Evolutionary conservation across 257 asterid genomes (phyloP).

Genomic region (Solanum sejunctum): DNA sequence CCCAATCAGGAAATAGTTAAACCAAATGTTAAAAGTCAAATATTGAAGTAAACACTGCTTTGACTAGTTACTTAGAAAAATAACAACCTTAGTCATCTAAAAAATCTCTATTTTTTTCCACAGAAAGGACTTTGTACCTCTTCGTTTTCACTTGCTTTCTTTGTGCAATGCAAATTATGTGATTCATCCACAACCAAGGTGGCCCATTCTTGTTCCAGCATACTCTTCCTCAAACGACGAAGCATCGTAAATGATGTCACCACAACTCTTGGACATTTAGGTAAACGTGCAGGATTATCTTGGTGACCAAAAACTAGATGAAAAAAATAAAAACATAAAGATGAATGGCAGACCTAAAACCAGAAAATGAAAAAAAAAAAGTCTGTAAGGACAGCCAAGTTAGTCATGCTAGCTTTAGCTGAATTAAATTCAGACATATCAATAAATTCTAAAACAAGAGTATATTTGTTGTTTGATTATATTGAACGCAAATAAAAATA

Average conservation of each 20-base stretch:
- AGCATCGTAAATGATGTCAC: conserved; percentile 87
- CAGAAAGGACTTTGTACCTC: conserved; percentile 36
- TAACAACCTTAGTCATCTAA: background rate
- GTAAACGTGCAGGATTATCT: conserved; percentile 67
- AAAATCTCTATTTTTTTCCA: background rate
- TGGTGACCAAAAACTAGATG: conserved; percentile 66
- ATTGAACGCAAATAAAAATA: background rate
- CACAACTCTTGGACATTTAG: conserved; percentile 62
- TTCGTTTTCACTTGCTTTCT: conserved; percentile 54
- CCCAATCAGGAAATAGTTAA: background rate
- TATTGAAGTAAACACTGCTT: background rate
- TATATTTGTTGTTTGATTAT: background rate
- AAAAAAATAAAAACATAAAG: background rate
- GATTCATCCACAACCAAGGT: conserved; percentile 87
- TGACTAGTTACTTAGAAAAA: background rate
- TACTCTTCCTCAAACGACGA: conserved; percentile 59
- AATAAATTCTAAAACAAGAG: background rate
- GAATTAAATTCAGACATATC: background rate
- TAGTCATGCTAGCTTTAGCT: background rate
- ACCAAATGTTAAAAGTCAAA: background rate
- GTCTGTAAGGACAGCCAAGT: background rate
- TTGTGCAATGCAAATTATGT: conserved; percentile 70
- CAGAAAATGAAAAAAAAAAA: background rate
- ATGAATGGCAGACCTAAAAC: background rate
- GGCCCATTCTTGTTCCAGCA: conserved; percentile 75